Base-by-base conservation (phyloP, 352 stramenopile genomes). In the Phytophthora fragariaefolia region DNA sequence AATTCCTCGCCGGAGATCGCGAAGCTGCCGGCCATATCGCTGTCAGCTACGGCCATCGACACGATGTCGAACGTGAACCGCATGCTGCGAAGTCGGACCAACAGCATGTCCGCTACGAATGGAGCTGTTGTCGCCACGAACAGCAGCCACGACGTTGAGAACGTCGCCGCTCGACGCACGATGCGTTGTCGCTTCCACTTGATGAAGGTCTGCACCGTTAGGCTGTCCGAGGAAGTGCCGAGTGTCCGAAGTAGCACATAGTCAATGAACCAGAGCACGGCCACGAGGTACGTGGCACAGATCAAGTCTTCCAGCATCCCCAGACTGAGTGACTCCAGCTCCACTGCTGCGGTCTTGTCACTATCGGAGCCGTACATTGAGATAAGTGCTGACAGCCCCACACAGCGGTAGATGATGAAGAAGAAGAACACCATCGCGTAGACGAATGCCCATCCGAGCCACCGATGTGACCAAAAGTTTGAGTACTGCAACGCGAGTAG, bases 381-480 rank as follows among this genome's bases (percentile, higher is more conserved):
- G 55, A 78, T 66, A 46, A 76, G 66, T 10, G 51, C 57, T 2
- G 34, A 24, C 0, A 87, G 55, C 24, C 61, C 60, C 3, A 58
- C 17, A 1, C 62, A 43, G 6, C 73, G 66, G 28, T 71, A 69
- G 28, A 73, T 24, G 18, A 66, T 63, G 60, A 79, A 88, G 57
- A 77, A 84, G 10, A 72, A 23, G 30, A 79, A 58, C 7, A 58
- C 18, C 6, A 63, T n/a, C 20, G 56, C 3, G 46, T 78, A 71
- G 12, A 83, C 72, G 28, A 75, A 71, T 20, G 62, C 49, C 79
- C 79, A 88, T 10, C 79, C 63, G 27, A 77, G 61, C 56, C 62
- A 79, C 23, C 58, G 42, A 40, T 57, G 48, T 17, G 58, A 65
- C 65, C 65, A 73, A 38, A 73, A 56, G 15, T 24, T 52, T 5